A percentile compares a stretch with the other conserved stretches of the same genome.
Conservation (phyloP, 495 filamentous ascomycete species). For the Neurospora cerealis region DNA sequence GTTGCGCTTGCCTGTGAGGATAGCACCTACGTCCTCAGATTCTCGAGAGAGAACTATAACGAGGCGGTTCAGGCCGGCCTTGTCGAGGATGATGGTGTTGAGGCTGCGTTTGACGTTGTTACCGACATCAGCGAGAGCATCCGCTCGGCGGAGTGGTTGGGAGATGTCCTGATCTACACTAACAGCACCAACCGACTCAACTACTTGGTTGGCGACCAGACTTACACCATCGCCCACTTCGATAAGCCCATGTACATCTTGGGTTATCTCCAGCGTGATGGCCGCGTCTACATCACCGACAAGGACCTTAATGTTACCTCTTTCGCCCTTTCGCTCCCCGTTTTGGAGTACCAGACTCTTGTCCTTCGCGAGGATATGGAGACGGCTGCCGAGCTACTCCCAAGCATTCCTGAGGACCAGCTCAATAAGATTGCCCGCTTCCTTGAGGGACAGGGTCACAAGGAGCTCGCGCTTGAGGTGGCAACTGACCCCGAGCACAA, state of each 20-base stretch:
- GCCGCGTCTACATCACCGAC: conserved; percentile 84
- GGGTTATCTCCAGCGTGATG: conserved; percentile 90
- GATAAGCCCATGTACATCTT: conserved; percentile 91
- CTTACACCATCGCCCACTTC: conserved; percentile 97
- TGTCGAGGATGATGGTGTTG: conserved; percentile 91
- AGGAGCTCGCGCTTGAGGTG: conserved; percentile 90
- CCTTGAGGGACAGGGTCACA: conserved; percentile 93
- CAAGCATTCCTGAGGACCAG: conserved; percentile 75
- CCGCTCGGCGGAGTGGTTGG: conserved; percentile 94
- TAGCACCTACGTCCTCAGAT: conserved; percentile 88
- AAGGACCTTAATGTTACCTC: conserved; percentile 90
- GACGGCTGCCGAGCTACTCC: conserved; percentile 72
- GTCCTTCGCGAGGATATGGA: conserved; percentile 95
- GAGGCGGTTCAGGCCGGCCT: conserved; percentile 69
- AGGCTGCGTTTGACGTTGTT: conserved; percentile 91
- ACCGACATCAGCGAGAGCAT: conserved; percentile 93
- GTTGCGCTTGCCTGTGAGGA: conserved; percentile 92
- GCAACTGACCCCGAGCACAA: conserved; percentile 94
- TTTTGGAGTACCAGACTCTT: conserved; percentile 94
- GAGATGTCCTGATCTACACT: conserved; percentile 98
- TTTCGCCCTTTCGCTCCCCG: conserved; percentile 83
- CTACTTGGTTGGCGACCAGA: conserved; percentile 96
- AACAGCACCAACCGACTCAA: conserved; percentile 94
- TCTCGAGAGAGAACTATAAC: conserved; percentile 76
- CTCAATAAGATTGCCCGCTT: conserved; percentile 97